Base-by-base conservation (phyloP, 176 grass and related monocot species). In the Oryza glumipatula region DNA sequence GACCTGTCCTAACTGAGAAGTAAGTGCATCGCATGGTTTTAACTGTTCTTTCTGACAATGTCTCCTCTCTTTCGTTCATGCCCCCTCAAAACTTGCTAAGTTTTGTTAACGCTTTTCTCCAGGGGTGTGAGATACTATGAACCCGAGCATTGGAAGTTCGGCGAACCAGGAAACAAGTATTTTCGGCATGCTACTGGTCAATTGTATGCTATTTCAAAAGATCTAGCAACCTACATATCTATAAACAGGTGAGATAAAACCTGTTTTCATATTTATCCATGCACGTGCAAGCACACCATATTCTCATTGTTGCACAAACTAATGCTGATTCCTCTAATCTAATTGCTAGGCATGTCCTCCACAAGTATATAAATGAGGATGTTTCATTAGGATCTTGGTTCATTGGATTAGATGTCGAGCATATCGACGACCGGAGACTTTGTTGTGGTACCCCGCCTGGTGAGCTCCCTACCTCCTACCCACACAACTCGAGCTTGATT, bases 361-460 rank as follows among this genome's bases (percentile, higher is more conserved):
- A 97, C 79, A 89, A 92, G 70, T 97, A 89, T 45, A 90, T 94
- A 67, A 98, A 98, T 5, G 95, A 98, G 73, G 95, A 98, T 54
- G 95, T 98, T 65, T 98, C 95, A 1, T 23, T 98, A 68, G 95
- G 95, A 33, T 85, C 88, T 58, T 98, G 95, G 95, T 87, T 98
- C 58, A 86, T 98, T 5, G 95, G 95, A 21, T 76, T 98, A 43
- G 95, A 98, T 43, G 92, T 84, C 11, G 90, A 94, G 54, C 92
- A 98, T 36, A 88, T 98, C 7, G 92, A 98, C 14, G 95, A 98
- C 21, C 76, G 76, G 15, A 89, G 92, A 36, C 91, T 98, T 76
- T 98, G 95, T 17, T 98, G 95, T 36, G 92, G 95, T 28, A 94
- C 95, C 67, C 95, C 95, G 23, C 95, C 95, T 32, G 95, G 95